Conservation (phyloP, 2,329 filamentous ascomycete species). For the Diaporthe nobilis region DNA sequence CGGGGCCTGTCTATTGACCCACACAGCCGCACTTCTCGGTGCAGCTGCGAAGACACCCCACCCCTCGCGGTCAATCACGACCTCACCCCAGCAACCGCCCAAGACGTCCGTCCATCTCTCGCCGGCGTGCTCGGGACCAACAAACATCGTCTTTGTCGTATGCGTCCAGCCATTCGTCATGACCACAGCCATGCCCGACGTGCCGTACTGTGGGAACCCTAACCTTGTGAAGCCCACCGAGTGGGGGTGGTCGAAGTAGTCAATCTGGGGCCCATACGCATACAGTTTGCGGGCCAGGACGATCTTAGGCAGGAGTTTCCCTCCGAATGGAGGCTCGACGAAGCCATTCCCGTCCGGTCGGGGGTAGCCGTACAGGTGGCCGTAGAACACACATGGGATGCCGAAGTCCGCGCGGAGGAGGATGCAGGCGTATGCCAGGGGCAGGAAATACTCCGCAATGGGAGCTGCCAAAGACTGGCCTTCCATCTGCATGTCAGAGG, state of each 20-base stretch:
- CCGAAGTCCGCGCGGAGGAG: slow-evolving; percentile 71
- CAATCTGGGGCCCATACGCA: slow-evolving; percentile 74
- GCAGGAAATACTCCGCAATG: slow-evolving; percentile 74
- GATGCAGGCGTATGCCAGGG: slow-evolving; percentile 77
- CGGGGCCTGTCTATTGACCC: slow-evolving; percentile 61
- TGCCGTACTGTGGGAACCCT: slow-evolving; percentile 60
- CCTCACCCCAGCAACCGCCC: slow-evolving; percentile 66
- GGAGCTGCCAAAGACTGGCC: slow-evolving; percentile 71
- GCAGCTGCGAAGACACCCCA: slow-evolving; percentile 70
- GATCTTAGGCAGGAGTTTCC: slow-evolving; percentile 67
- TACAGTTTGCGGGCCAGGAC: slow-evolving; percentile 75
- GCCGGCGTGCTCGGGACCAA: slow-evolving; percentile 69
- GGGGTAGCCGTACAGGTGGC: slow-evolving; percentile 76
- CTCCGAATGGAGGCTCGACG: slow-evolving; percentile 60
- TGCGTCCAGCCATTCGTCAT: slow-evolving; percentile 66
- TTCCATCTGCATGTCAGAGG: slow-evolving; percentile 29
- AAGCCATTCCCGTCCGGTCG: slow-evolving; percentile 58
- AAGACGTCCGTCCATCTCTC: slow-evolving; percentile 76
- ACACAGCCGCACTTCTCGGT: slow-evolving; percentile 71
- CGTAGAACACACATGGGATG: slow-evolving; percentile 79
- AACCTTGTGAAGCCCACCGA: slow-evolving; percentile 71
- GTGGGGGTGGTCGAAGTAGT: slow-evolving; percentile 73
- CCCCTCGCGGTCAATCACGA: slow-evolving; percentile 71
- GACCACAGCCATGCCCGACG: slow-evolving; percentile 69
- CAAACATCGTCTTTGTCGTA: slow-evolving; percentile 70